Conservation (phyloP, 2,329 filamentous ascomycete species). For the Cladosporium sp. region DNA sequence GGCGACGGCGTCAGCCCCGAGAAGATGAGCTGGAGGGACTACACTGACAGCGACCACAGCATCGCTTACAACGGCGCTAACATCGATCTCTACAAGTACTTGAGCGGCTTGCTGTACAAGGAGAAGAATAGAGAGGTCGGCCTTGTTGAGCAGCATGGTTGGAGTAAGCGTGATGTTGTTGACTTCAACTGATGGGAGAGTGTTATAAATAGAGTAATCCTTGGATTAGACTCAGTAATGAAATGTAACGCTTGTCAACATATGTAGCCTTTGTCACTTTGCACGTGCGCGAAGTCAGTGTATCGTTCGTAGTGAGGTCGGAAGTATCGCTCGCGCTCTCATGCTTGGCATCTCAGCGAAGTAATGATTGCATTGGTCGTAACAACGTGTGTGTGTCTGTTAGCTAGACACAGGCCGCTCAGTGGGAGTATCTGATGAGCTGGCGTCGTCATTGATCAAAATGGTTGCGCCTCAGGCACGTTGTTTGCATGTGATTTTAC, state of each 20-base stretch:
- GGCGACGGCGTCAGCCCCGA: slow-evolving; percentile 58
- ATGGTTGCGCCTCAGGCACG: too few relatives aligned
- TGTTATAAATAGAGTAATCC: neutral
- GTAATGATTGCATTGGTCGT: neutral
- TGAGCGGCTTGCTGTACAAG: slow-evolving; percentile 61
- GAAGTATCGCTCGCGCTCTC: neutral
- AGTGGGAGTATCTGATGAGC: too few relatives aligned
- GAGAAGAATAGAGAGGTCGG: slow-evolving; percentile 57
- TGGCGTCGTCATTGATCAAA: too few relatives aligned
- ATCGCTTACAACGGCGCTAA: slow-evolving; percentile 60
- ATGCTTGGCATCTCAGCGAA: neutral
- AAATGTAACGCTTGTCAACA: neutral
- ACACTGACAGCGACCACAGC: slow-evolving; percentile 65
- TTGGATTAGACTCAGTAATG: neutral
- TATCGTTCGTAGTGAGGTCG: neutral
- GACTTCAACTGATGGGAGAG: slow-evolving; percentile 12
- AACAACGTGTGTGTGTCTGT: neutral
- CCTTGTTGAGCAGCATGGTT: slow-evolving; percentile 44
- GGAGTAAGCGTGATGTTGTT: slow-evolving; percentile 42
- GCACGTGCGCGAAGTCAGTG: neutral
- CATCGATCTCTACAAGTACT: slow-evolving; percentile 61
- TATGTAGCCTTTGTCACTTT: neutral
- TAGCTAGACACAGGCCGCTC: neutral
- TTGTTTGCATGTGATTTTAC: too few relatives aligned
- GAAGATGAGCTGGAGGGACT: slow-evolving; percentile 64